Percentiles rank a stretch among this genome's conserved stretches.
Evolutionary conservation across 2,329 filamentous ascomycete species (phyloP).

Genomic region (Venturia oleaginea): DNA sequence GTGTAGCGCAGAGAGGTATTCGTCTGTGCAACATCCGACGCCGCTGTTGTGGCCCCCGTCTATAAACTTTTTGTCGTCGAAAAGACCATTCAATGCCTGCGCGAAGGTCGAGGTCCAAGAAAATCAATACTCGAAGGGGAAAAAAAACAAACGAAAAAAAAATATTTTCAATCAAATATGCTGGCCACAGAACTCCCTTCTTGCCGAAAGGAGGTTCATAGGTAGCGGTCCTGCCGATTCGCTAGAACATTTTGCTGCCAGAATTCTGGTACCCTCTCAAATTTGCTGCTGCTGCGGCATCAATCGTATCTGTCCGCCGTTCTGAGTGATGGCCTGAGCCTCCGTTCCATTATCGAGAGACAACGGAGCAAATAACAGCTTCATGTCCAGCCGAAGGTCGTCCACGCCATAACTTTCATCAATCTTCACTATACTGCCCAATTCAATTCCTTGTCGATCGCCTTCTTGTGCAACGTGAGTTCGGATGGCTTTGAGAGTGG

Average conservation of each 20-base stretch:
- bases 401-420: constrained; percentile 56
- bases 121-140: not conserved
- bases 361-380: constrained; percentile 3
- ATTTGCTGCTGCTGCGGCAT: not conserved
- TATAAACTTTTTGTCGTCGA: constrained; percentile 6
- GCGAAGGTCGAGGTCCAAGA: constrained; percentile 5
- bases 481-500: constrained; percentile 51
- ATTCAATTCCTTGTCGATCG: constrained; percentile 48
- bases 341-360: not conserved
- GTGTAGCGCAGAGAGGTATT: not conserved
- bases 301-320: not conserved
- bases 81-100: not conserved
- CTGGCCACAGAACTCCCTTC: not conserved
- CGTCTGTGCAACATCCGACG: not conserved
- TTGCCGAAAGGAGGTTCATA: not conserved
- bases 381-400: constrained; percentile 43
- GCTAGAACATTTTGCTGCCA: not conserved
- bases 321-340: not conserved
- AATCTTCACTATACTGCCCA: constrained; percentile 60
- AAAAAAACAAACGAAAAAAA: not conserved
- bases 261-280: not conserved
- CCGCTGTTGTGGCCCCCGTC: not conserved
- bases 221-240: not conserved
- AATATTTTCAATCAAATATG: not conserved
- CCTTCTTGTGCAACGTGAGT: constrained; percentile 43